Base-by-base conservation (phyloP, 495 filamentous ascomycete genomes). In the Umbilicaria muhlenbergii region DNA sequence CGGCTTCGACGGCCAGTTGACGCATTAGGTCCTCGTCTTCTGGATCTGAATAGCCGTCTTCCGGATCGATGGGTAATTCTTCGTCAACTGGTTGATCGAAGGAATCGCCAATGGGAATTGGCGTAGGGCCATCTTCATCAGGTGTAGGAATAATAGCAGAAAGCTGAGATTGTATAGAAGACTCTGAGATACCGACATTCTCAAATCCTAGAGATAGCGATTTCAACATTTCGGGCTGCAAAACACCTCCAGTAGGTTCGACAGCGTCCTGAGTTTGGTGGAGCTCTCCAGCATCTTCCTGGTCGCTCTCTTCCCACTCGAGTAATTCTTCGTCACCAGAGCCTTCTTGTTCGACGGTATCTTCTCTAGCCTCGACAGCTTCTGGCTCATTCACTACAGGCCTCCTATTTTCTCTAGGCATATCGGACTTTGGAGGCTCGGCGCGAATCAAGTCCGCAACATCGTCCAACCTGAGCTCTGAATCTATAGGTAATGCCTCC, bases 21-120 rank as follows among this genome's bases (percentile, higher is more conserved):
- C 71, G 73, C 34, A 96, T 66, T 5, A 96, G 68, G 39, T 91
- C 86, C 58, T 86, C 86, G 47, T 96, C 89, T 62, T 94, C 89
- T 0, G 86, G 80, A 49, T 96, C 89, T 21, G 78, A 85, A 51
- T 81, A 84, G 21, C 57, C 47, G 6, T 78, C 69, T 32, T 49
- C 62, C 32, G 60, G 51, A 10, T 68, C 61, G 36, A 45, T 45
- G 5, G 44, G 24, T 15, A 55, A 38, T 31, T 66, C 60, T 1
- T 61, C 51, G 32, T 61, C 46, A 11, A 53, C n/a, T 38, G 49
- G 54, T 8, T 54, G 60, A 36, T 12, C 17, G 45, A 48, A 43
- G 21, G 47, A 44, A 39, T 51, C 39, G 32, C 16, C 35, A 35
- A 41, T 46, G 0, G 32, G 41, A 4, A 55, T 32, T 31, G 36